Evolutionary conservation across 495 filamentous ascomycete species (phyloP), one percentile per base, ranked within the genome.

Genomic region (Recurvomyces mirabilis): DNA sequence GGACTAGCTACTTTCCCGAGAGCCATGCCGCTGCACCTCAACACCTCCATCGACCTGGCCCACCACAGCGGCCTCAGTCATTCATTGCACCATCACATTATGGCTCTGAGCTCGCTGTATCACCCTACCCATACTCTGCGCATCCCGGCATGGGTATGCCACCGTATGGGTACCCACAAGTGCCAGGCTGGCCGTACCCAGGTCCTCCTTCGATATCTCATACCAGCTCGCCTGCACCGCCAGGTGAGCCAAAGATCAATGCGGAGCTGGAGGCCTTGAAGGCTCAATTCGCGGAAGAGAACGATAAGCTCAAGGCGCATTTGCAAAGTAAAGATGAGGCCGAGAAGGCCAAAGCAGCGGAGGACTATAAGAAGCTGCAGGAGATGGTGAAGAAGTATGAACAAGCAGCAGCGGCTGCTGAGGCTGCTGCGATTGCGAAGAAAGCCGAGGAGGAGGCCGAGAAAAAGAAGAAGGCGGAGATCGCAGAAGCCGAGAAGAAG

Each of bases 311-410:
- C 41, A 32, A 41, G 43, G 38, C 38, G 37, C 24, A 37, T 54
- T 9, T 33, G 46, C 21, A 39, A 19, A 32, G 17, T 45, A 37
- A 41, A 17, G 48, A 22, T 17, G 34, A 55, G 35, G 34, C 34
- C 13, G 46, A 57, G 41, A 43, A 49, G 17, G 49, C 39, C 14
- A 49, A 46, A 36, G 47, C 54, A 33, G 51, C 55, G 24, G 56
- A 54, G 29, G 54, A 61, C 41, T 38, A 60, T 14, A 51, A 53
- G 14, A 51, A 48, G 31, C 47, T 65, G 26, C 49, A 60, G 47
- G 52, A 57, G 41, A 46, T 65, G n/a, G 50, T 65, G 20, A 34
- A 60, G 13, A 58, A 58, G 42, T 55, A 58, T 21, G 58, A 64
- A 44, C 56, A 61, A 32, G 40, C 42, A 20, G 53, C 52, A n/a